phyloP scores from a whole-genome alignment of 129 eudicot species.

The Saposhnikovia divaricata region DNA sequence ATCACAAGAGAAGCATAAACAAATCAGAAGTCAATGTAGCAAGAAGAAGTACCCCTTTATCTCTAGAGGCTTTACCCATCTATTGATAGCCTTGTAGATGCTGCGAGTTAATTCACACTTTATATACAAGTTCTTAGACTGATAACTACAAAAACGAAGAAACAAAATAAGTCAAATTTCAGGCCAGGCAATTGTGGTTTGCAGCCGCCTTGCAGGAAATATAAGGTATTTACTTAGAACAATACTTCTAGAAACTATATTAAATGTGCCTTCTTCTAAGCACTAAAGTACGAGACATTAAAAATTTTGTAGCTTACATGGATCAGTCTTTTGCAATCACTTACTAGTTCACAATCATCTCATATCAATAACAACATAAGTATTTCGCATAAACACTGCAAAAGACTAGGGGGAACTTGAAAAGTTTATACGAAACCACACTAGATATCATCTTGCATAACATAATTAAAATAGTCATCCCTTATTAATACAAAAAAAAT shows the following conservation, averaged over 20 bases:
- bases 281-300: no score
- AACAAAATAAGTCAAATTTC: not conserved
- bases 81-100: not conserved
- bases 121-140: not conserved
- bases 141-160: not conserved
- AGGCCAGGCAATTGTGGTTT: not conserved
- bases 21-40: not conserved
- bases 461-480: not conserved
- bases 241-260: no score
- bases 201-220: not conserved
- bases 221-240: no score
- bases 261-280: no score
- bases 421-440: no score
- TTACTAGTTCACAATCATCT: not conserved
- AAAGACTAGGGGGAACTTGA: no score
- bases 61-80: conserved; percentile 92
- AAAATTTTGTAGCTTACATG: no score
- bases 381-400: no score
- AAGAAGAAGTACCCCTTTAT: conserved; percentile 53
- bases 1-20: not conserved
- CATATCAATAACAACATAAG: no score
- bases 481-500: not conserved
- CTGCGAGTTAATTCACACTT: not conserved
- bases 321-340: not conserved
- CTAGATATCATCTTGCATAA: not conserved